phyloP scores from a whole-genome alignment of 331 rosid species.

The Arachis monticola region DNA sequence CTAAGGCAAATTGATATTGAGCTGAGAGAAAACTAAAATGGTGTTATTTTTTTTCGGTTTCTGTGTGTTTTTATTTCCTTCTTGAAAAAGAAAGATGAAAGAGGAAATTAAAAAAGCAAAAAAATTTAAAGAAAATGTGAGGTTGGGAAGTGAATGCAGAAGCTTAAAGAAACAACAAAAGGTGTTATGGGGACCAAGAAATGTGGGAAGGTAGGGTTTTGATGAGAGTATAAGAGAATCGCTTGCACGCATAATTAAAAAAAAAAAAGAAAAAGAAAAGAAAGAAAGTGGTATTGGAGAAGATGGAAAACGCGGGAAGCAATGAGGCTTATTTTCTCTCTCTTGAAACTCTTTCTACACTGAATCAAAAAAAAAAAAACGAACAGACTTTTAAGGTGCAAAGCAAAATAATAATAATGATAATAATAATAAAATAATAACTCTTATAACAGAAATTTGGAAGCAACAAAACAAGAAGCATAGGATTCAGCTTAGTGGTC shows the following conservation, averaged over 20 bases:
- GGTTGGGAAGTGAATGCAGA: constrained; percentile 56
- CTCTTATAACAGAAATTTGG: constrained; percentile 7
- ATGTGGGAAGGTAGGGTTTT: constrained; percentile 32
- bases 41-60: neutral
- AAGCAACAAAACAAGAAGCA: constrained; percentile 29
- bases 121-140: constrained; percentile 26
- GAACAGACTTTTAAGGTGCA: constrained; percentile 51
- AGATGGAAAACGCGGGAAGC: constrained; percentile 77
- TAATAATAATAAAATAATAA: neutral
- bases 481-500: constrained; percentile 39
- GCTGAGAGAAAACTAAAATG: constrained; percentile 9
- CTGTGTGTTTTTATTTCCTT: neutral
- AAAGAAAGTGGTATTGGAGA: constrained; percentile 36
- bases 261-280: no score
- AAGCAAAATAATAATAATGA: constrained; percentile 49
- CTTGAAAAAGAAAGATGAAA: neutral
- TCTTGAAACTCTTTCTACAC: constrained; percentile 14
- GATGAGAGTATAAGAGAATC: constrained; percentile 46
- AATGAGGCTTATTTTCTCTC: constrained; percentile 35
- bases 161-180: constrained; percentile 56
- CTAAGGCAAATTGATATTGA: constrained; percentile 24
- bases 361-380: neutral
- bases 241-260: constrained; percentile 91
- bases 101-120: neutral
- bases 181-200: constrained; percentile 45